A percentile compares a stretch with the other conserved stretches of the same genome.
Evolutionary conservation across 2,329 filamentous ascomycete genomes (phyloP).

Genomic region (Talaromyces sp.): DNA sequence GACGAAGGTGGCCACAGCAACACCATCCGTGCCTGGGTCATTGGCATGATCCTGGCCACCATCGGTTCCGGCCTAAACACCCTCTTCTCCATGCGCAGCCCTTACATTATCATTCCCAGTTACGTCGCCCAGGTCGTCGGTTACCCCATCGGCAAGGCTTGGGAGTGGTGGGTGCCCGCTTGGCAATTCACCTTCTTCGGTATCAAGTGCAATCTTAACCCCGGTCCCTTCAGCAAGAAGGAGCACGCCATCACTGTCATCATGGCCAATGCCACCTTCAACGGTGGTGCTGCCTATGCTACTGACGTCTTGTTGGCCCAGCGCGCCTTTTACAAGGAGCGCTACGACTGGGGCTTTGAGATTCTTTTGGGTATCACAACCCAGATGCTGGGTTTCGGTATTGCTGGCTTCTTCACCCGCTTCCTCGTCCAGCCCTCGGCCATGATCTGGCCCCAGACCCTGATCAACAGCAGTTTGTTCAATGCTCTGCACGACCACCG

Average conservation of each 20-base stretch:
- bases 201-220: slow-evolving; percentile 35
- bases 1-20: slow-evolving; percentile 63
- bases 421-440: slow-evolving; percentile 56
- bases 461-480: slow-evolving; percentile 64
- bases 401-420: slow-evolving; percentile 63
- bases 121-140: slow-evolving; percentile 61
- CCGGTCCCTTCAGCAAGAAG: slow-evolving; percentile 44
- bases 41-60: slow-evolving; percentile 58
- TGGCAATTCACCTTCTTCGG: slow-evolving; percentile 35
- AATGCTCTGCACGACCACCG: slow-evolving; percentile 68
- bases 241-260: slow-evolving; percentile 44
- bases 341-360: slow-evolving; percentile 64
- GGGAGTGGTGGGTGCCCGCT: slow-evolving; percentile 36
- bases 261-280: slow-evolving; percentile 64
- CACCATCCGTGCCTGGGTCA: slow-evolving; percentile 61
- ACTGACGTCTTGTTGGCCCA: slow-evolving; percentile 71
- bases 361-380: slow-evolving; percentile 63
- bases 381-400: slow-evolving; percentile 65
- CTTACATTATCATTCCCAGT: slow-evolving; percentile 56
- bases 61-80: slow-evolving; percentile 60
- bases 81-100: slow-evolving; percentile 55
- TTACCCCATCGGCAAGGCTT: slow-evolving; percentile 48
- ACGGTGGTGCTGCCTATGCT: slow-evolving; percentile 59
- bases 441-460: slow-evolving; percentile 70
- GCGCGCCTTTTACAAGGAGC: slow-evolving; percentile 65